Conservation (phyloP, 2,329 filamentous ascomycete genomes). For the Metarhizium humberi region DNA sequence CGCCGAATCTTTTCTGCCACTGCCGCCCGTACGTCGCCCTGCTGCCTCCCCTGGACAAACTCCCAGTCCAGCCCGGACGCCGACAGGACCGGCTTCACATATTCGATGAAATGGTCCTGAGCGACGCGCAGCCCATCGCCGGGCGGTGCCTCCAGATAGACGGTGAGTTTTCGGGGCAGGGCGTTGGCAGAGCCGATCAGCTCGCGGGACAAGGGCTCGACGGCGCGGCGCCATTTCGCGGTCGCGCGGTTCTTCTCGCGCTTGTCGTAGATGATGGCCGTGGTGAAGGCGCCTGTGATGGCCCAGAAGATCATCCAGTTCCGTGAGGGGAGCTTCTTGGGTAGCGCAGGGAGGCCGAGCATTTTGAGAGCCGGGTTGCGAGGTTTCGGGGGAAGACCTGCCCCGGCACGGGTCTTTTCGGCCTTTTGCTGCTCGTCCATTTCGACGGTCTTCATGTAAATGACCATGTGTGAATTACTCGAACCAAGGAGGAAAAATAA, state of each 20-base stretch:
- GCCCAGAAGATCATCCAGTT: slow-evolving; percentile 97
- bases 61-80: slow-evolving; percentile 92
- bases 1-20: slow-evolving; percentile 81
- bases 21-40: slow-evolving; percentile 85
- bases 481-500: neutral
- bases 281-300: slow-evolving; percentile 66
- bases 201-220: slow-evolving; percentile 75
- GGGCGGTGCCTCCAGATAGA: slow-evolving; percentile 79
- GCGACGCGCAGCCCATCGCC: slow-evolving; percentile 74
- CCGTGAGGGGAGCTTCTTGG: slow-evolving; percentile 77
- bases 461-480: neutral
- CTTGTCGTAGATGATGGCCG: slow-evolving; percentile 83
- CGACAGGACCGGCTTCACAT: slow-evolving; percentile 86
- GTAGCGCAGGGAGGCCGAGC: slow-evolving; percentile 78
- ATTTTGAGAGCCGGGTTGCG: slow-evolving; percentile 67
- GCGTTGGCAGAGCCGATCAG: slow-evolving; percentile 57
- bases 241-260: slow-evolving; percentile 80
- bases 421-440: neutral
- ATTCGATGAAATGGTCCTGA: slow-evolving; percentile 94
- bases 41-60: slow-evolving; percentile 81
- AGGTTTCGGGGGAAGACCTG: slow-evolving; percentile 23
- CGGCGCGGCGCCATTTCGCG: slow-evolving; percentile 75
- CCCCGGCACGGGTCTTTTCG: slow-evolving; percentile 4
- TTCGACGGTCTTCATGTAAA: neutral
- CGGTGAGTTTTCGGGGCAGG: slow-evolving; percentile 74